These are phyloP conservation scores for Kuraishia piskuri DNA, from an alignment of 805 yeast species.

Conservation along the genomic window DNA sequence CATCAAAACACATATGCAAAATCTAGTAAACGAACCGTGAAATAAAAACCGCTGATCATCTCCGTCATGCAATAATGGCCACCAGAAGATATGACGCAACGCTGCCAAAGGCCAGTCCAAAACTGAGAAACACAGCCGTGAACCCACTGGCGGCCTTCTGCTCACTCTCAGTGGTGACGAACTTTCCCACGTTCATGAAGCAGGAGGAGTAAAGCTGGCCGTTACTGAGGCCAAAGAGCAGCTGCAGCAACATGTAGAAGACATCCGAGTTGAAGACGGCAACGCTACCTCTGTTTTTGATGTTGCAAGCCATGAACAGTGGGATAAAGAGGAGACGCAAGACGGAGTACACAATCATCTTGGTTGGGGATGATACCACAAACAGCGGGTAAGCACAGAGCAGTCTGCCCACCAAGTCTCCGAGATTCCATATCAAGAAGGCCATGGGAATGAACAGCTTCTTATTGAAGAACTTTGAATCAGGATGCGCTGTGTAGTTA, in stretches of 20 bases:
- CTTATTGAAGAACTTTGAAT: slow-evolving; percentile 32
- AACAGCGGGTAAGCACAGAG: slow-evolving; percentile 42
- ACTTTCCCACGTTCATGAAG: slow-evolving; percentile 65
- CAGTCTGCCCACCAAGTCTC: slow-evolving; percentile 77
- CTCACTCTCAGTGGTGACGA: slow-evolving; percentile 53
- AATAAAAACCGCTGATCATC: not conserved
- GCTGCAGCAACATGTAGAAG: slow-evolving; percentile 61
- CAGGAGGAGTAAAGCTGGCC: slow-evolving; percentile 80
- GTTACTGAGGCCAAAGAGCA: slow-evolving; percentile 76
- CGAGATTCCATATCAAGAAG: slow-evolving; percentile 80
- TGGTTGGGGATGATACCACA: slow-evolving; percentile 32
- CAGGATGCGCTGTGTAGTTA: slow-evolving; percentile 17
- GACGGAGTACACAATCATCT: slow-evolving; percentile 45
- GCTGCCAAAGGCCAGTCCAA: slow-evolving; percentile 78
- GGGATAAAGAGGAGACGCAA: slow-evolving; percentile 58
- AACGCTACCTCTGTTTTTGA: slow-evolving; percentile 32
- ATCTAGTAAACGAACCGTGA: not conserved
- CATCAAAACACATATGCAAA: not conserved
- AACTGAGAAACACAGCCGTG: slow-evolving; percentile 68
- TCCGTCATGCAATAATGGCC: slow-evolving; percentile 1
- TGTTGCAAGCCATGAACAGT: slow-evolving; percentile 60
- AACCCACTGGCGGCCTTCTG: slow-evolving; percentile 90
- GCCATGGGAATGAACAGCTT: slow-evolving; percentile 61
- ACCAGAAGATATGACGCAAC: slow-evolving; percentile 65
- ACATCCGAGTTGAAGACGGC: slow-evolving; percentile 43